Evolutionary conservation across 306 rosid species (phyloP).

Genomic region (Cucurbita maxima): DNA sequence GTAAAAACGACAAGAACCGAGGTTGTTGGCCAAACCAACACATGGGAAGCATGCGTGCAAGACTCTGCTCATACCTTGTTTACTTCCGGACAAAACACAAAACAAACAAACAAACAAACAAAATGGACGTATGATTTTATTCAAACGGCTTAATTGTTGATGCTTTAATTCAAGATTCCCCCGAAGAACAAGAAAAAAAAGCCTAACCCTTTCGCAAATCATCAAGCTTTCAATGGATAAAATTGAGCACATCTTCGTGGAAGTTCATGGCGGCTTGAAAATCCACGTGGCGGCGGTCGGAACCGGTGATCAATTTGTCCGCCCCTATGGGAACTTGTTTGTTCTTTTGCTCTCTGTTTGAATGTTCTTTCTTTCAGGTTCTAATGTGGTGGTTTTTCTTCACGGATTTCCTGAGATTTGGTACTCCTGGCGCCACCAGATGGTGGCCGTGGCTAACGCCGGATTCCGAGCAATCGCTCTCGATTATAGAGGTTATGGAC

Average conservation of each 20-base stretch:
- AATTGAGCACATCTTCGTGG: slow-evolving; percentile 45
- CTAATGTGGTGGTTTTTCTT: slow-evolving; percentile 47
- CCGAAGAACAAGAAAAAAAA: too few species aligned
- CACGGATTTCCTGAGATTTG: slow-evolving; percentile 88
- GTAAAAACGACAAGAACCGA: background rate
- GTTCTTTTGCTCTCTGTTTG: background rate
- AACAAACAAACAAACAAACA: background rate
- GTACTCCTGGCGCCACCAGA: slow-evolving; percentile 92
- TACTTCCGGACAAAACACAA: background rate
- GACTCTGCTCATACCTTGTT: background rate
- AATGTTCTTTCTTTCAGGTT: slow-evolving; percentile 19
- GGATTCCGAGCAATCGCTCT: slow-evolving; percentile 63
- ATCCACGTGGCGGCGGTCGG: slow-evolving; percentile 61
- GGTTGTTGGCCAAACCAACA: background rate
- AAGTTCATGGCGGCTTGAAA: slow-evolving; percentile 26
- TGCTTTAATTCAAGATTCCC: background rate
- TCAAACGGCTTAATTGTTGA: background rate
- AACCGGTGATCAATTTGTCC: slow-evolving; percentile 23
- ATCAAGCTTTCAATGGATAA: slow-evolving; percentile 17
- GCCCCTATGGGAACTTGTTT: background rate
- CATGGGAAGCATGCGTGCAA: background rate
- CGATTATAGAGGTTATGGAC: slow-evolving; percentile 65
- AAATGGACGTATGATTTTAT: background rate
- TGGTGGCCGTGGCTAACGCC: slow-evolving; percentile 41
- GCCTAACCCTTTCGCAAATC: background rate